Conservation (phyloP, 345 rosid species). For the Arabidopsis arenosa region DNA sequence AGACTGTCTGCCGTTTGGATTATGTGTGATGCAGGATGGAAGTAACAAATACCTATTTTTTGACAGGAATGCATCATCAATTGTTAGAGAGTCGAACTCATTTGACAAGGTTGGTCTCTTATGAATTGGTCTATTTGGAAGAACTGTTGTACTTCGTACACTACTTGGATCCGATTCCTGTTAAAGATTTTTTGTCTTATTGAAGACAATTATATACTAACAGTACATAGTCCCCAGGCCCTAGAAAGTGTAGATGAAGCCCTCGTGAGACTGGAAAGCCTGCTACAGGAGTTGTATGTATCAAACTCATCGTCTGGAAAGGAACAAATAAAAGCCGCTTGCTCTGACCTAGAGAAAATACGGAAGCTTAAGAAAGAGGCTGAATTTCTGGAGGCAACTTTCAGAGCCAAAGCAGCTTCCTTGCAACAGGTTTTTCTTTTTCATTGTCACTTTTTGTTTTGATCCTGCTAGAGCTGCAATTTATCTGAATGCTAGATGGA, state of each 20-base stretch:
- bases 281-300: constrained; percentile 82
- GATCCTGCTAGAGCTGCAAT: constrained; percentile 10
- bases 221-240: constrained; percentile 60
- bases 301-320: constrained; percentile 81
- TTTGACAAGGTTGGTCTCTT: constrained; percentile 77
- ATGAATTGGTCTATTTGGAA: constrained; percentile 9
- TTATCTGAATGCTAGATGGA: constrained; percentile 34
- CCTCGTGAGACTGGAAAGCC: constrained; percentile 74
- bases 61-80: constrained; percentile 49
- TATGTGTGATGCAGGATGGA: constrained; percentile 50
- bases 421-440: constrained; percentile 68
- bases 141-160: constrained; percentile 5
- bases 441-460: constrained; percentile 18
- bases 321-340: constrained; percentile 92
- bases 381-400: constrained; percentile 93
- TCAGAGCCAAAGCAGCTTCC: constrained; percentile 88
- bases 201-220: constrained; percentile 33
- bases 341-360: constrained; percentile 97
- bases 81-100: constrained; percentile 61
- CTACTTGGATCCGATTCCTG: constrained; percentile 18
- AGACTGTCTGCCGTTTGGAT: constrained; percentile 8
- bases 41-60: constrained; percentile 40
- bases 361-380: constrained; percentile 99
- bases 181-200: constrained; percentile 24
- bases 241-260: constrained; percentile 94